Evolutionary conservation across 805 yeast genomes (phyloP), one percentile per base, ranked within the genome.

Genomic region (Candida glaebosa): DNA sequence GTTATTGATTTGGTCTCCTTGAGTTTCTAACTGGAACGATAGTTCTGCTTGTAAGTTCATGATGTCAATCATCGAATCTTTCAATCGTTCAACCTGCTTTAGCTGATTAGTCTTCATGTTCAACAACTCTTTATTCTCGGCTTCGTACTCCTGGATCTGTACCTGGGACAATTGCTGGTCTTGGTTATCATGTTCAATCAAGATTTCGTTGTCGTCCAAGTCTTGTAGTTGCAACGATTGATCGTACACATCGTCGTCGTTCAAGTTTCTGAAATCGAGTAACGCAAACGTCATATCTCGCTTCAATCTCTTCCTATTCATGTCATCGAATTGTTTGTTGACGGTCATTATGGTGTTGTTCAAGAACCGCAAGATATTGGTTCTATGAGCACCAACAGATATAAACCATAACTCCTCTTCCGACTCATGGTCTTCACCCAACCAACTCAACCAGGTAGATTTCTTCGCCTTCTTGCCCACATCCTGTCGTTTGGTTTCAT

Each of bases 21-120:
- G 97, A 1, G 78, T 60, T 18, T 78, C 77, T 37, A 89, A 67
- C 56, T 90, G 95, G 41, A 81, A 69, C 9, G 87, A 74, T 40
- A 89, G 68, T 54, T 87, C 93, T 18, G 81, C 71, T 54, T 89
- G 91, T 46, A 90, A 60, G 41, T 81, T 77, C 1, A 89, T 75
- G 33, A 90, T 82, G 54, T 87, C 96, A 34, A 80, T 57, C 60
- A 84, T 79, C 1, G 87, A 76, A 19, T 66, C 66, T 51, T 82
- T 84, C 26, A 84, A 68, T 45, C 73, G 67, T 45, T 77, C 79
- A 5, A 82, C 84, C 45, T 81, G 79, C 31, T 75, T 67, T 19
- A 83, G 52, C 46, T 84, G 84, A 38, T 75, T 75, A n/a, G 76
- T 64, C 50, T 84, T 84, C 38, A 76, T 57, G 34, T 73, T 68